Evolutionary conservation across 2,329 filamentous ascomycete species (phyloP).

Genomic region (Aspergillus chevalieri): DNA sequence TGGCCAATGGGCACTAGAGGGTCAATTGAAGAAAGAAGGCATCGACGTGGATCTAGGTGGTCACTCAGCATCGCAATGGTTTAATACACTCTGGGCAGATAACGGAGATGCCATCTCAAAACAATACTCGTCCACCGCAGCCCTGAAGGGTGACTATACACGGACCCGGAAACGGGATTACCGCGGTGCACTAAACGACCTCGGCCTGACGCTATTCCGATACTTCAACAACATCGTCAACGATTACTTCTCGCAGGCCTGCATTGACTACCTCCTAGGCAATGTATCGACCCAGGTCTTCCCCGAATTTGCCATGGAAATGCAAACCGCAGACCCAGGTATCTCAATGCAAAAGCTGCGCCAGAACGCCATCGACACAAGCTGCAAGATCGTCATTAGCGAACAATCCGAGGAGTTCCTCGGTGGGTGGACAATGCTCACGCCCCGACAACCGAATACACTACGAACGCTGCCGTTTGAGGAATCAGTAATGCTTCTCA

Average conservation of each 20-base stretch:
- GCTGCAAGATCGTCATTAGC: conserved; percentile 76
- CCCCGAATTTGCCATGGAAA: conserved; percentile 86
- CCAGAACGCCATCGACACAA: conserved; percentile 83
- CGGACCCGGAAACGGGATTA: conserved; percentile 86
- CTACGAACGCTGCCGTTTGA: conserved; percentile 69
- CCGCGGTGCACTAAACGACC: conserved; percentile 82
- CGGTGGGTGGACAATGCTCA: conserved; percentile 82
- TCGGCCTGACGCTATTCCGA: conserved; percentile 73
- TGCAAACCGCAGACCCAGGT: conserved; percentile 88
- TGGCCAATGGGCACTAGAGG: conserved; percentile 72
- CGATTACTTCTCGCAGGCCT: conserved; percentile 92
- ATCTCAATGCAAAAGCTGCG: conserved; percentile 79
- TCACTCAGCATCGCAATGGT: conserved; percentile 81
- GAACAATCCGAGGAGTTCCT: conserved; percentile 79
- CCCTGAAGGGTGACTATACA: conserved; percentile 95
- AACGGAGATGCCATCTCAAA: conserved; percentile 94
- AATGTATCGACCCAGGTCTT: conserved; percentile 81
- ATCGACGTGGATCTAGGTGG: conserved; percentile 67
- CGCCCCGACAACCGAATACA: conserved; percentile 65
- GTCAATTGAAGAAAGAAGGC: conserved; percentile 68
- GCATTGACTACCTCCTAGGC: conserved; percentile 88
- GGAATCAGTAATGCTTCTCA: conserved; percentile 81
- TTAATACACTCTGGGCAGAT: conserved; percentile 94
- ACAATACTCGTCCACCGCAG: conserved; percentile 91
- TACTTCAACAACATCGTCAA: conserved; percentile 87